These are phyloP conservation scores for Testicularia cyperi DNA, from an alignment of 1,284 basidiomycete species.

Conservation along the genomic window DNA sequence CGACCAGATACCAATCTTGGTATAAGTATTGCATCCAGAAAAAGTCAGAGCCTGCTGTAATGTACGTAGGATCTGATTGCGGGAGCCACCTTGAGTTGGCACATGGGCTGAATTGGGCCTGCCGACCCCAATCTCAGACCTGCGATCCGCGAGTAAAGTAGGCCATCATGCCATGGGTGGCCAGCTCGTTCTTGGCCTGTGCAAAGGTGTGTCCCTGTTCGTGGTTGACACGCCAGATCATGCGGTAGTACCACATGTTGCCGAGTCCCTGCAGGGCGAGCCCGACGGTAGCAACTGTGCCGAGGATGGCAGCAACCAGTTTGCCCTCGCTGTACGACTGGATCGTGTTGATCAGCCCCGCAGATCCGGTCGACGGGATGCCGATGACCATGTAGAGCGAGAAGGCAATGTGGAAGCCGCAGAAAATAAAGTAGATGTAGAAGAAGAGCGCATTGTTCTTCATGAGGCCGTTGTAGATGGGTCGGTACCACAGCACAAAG, in stretches of 20 bases:
- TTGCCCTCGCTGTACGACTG: slow-evolving; percentile 61
- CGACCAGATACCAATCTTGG: no score
- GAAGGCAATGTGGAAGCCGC: slow-evolving; percentile 87
- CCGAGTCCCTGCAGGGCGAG: slow-evolving; percentile 85
- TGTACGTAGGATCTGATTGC: no score
- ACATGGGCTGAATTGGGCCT: no score
- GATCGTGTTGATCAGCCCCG: slow-evolving; percentile 91
- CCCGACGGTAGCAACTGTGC: slow-evolving; percentile 76
- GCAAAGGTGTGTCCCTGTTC: slow-evolving; percentile 63
- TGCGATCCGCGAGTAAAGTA: slow-evolving; percentile 66
- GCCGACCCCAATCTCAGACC: no score
- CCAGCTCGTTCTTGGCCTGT: slow-evolving; percentile 81
- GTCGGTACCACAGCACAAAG: slow-evolving; percentile 82
- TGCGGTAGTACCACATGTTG: slow-evolving; percentile 75
- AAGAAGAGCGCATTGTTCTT: slow-evolving; percentile 68
- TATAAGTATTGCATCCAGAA: no score
- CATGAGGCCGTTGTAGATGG: slow-evolving; percentile 95
- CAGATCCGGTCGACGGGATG: slow-evolving; percentile 77
- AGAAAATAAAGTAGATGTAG: slow-evolving; percentile 66
- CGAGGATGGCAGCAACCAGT: slow-evolving; percentile 64
- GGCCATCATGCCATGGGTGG: slow-evolving; percentile 79
- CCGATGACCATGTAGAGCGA: slow-evolving; percentile 65
- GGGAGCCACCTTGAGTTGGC: no score
- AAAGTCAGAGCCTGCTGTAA: no score
- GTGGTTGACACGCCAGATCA: slow-evolving; percentile 80